These are phyloP conservation scores for Vitis hybrid DNA, from an alignment of 177 flowering plant genomes.

Conservation along the genomic window DNA sequence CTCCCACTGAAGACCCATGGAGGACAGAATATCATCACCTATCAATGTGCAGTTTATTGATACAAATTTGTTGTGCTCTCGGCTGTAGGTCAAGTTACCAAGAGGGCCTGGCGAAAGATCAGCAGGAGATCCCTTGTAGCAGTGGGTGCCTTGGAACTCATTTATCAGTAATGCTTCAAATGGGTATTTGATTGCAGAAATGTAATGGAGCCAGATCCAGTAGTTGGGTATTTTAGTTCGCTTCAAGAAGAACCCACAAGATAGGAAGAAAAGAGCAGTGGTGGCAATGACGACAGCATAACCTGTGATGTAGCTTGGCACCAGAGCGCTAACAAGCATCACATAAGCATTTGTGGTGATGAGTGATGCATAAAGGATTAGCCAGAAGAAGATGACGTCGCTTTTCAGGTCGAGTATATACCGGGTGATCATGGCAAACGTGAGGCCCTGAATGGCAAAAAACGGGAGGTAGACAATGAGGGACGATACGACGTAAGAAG, in stretches of 20 bases:
- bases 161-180: slow-evolving; percentile 65
- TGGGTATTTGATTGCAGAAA: slow-evolving; percentile 80
- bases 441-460: slow-evolving; percentile 66
- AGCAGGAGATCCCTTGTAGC: slow-evolving; percentile 35
- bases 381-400: slow-evolving; percentile 49
- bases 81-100: slow-evolving; percentile 46
- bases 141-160: slow-evolving; percentile 46
- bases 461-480: slow-evolving; percentile 73
- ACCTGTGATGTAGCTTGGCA: slow-evolving; percentile 73
- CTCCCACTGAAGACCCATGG: slow-evolving; percentile 51
- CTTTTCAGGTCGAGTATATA: slow-evolving; percentile 34
- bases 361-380: slow-evolving; percentile 61
- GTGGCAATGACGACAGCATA: slow-evolving; percentile 80
- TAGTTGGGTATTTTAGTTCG: slow-evolving; percentile 40
- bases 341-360: slow-evolving; percentile 73
- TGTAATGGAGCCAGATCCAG: slow-evolving; percentile 83
- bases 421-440: slow-evolving; percentile 62
- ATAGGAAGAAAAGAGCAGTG: slow-evolving; percentile 74
- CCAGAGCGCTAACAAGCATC: slow-evolving; percentile 70
- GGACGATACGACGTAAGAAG: slow-evolving; percentile 70
- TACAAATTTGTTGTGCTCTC: slow-evolving; percentile 23
- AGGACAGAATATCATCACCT: slow-evolving; percentile 54
- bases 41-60: slow-evolving; percentile 34
- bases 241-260: slow-evolving; percentile 80
- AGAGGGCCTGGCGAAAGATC: slow-evolving; percentile 76